phyloP scores from a whole-genome alignment of 306 rosid species.

The Citrullus mucosospermus region DNA sequence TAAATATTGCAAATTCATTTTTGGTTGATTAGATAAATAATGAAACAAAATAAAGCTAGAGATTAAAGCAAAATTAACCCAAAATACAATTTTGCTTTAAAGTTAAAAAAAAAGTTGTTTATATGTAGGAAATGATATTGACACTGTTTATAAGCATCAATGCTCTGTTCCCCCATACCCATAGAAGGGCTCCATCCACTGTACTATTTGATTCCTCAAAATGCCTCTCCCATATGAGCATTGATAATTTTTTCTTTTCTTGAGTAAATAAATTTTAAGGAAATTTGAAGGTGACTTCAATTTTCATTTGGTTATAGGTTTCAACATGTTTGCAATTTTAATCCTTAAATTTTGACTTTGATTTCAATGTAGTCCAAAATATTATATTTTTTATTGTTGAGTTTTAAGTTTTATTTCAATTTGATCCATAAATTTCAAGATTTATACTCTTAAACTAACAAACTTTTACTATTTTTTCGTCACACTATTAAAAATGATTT shows the following conservation, averaged over 20 bases:
- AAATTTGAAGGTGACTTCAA: not conserved
- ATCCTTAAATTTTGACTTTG: too few species aligned
- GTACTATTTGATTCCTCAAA: not conserved
- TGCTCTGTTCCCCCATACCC: not conserved
- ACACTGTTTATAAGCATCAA: not conserved
- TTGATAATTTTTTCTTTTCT: not conserved
- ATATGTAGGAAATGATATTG: not conserved
- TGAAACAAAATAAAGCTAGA: not conserved
- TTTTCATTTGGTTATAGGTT: too few species aligned
- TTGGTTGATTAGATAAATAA: not conserved
- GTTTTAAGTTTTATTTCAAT: too few species aligned
- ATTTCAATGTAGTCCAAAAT: too few species aligned
- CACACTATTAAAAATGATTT: too few species aligned
- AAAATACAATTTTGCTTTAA: not conserved
- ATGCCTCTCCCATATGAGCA: not conserved
- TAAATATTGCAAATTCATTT: not conserved
- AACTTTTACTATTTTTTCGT: too few species aligned
- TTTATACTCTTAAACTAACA: too few species aligned
- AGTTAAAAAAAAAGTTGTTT: not conserved
- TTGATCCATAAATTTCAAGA: too few species aligned
- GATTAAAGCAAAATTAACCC: not conserved
- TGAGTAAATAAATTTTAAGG: not conserved
- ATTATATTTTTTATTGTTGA: too few species aligned
- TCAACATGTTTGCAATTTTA: too few species aligned
- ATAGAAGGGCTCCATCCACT: not conserved